A percentile compares a stretch with the other conserved stretches of the same genome.
Conservation (phyloP, 176 grass and related monocot genomes). For the Olyra latifolia region DNA sequence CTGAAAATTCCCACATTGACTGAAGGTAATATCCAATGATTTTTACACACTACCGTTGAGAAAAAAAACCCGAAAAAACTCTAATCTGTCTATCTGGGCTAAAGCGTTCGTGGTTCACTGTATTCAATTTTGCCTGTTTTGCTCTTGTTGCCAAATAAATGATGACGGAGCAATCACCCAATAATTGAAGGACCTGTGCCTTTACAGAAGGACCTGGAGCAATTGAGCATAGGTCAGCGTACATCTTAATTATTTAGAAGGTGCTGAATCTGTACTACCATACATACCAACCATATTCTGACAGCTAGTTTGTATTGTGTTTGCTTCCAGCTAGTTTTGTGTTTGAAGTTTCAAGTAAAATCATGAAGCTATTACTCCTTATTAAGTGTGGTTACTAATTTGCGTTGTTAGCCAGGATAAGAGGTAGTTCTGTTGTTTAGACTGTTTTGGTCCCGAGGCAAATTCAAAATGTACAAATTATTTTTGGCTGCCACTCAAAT, state of each 20-base stretch:
- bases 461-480: not conserved
- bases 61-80: not conserved
- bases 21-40: not conserved
- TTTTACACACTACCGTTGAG: not conserved
- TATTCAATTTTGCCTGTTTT: not conserved
- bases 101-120: not conserved
- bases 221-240: not conserved
- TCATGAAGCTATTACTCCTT: not conserved
- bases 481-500: not conserved
- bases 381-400: not conserved
- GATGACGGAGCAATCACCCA: not conserved
- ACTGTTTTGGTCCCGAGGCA: not conserved
- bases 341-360: not conserved
- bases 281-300: not conserved
- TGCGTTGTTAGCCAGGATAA: not conserved
- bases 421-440: not conserved
- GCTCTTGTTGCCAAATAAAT: not conserved
- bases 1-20: not conserved
- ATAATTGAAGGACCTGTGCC: not conserved
- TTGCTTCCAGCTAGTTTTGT: not conserved
- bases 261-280: not conserved
- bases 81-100: slow-evolving; percentile 5
- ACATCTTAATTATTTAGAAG: not conserved
- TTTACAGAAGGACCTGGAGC: not conserved
- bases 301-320: not conserved